Evolutionary conservation across 805 yeast genomes (phyloP), one percentile per base, ranked within the genome.

Genomic region (Starmerella potacharoeniae): DNA sequence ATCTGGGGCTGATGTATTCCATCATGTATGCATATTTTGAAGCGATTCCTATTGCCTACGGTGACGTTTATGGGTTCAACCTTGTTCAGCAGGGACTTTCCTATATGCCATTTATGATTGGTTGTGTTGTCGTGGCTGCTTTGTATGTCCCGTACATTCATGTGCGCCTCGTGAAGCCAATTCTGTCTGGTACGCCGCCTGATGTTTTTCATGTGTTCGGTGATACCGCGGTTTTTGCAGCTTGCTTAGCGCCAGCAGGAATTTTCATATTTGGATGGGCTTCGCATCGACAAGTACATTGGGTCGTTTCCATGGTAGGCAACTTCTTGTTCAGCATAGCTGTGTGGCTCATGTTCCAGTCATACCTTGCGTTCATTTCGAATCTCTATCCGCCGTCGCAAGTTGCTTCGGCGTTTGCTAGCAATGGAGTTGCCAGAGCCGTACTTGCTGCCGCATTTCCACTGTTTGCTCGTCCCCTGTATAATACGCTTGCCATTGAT

Each of bases 191-290:
- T 2, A 45, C 29, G 13, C 13, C 9, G 1, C 34, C 30, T 10
- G 30, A 37, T 9, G 55, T 53, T 5, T 59, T 57, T 30, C 17
- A 16, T 4, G 55, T 58, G 41, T 60, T 60, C 44, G 61, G 60
- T 7, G 17, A 43, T n/a, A 41, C 69, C 11, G 71, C 75, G 16
- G 71, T 77, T 60, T 57, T 70, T 16, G 79, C 75, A 0, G 66
- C 75, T 47, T 55, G 73, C 53, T 60, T 72, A 40, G 74, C 77
- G 43, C 76, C 81, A 1, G 65, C 71, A 37, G 84, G 83, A 8
- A 65, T 81, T 37, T 75, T 81, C 64, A 77, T 80, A 68, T 66
- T 79, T 60, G 82, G 83, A 22, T 80, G 84, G 82, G 68, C 81
- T 4, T 74, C 81, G 16, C 72, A 69, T 57, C 70, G 71, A 54